Conservation (phyloP, 331 rosid species). For the Prunus yedoensis region DNA sequence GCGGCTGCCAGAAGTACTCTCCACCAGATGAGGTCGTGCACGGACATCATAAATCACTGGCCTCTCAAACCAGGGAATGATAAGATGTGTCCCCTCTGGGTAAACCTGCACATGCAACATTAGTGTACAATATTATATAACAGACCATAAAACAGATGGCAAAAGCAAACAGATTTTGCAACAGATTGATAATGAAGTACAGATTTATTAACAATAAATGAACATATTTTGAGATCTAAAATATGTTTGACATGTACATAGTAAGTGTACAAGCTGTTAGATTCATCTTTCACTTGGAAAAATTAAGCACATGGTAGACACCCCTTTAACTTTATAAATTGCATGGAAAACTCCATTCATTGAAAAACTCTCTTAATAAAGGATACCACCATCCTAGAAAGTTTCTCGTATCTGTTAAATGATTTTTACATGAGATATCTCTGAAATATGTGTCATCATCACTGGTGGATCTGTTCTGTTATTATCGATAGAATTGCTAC, state of each 20-base stretch:
- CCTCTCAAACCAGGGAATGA: slow-evolving; percentile 96
- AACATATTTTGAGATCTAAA: too few species aligned
- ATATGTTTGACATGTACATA: background rate
- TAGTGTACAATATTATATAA: background rate
- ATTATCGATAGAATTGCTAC: background rate
- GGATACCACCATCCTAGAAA: background rate
- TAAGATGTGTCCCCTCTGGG: slow-evolving; percentile 93
- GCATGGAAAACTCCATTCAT: background rate
- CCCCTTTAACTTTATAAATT: background rate
- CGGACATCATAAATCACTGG: slow-evolving; percentile 97
- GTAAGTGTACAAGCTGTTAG: background rate
- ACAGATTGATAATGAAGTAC: background rate
- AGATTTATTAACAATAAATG: background rate
- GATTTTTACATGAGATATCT: background rate
- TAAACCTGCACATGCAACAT: slow-evolving; percentile 58
- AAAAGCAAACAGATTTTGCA: background rate
- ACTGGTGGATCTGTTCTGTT: background rate
- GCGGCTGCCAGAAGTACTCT: slow-evolving; percentile 94
- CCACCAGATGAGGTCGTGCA: slow-evolving; percentile 85
- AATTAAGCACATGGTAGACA: background rate
- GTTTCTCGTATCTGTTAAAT: background rate
- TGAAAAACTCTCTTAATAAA: background rate
- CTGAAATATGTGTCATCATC: background rate
- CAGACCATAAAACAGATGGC: background rate
- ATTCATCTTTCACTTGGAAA: background rate